phyloP scores from a whole-genome alignment of 192 early-diverging fungal genomes.

The Geranomyces michiganensis region DNA sequence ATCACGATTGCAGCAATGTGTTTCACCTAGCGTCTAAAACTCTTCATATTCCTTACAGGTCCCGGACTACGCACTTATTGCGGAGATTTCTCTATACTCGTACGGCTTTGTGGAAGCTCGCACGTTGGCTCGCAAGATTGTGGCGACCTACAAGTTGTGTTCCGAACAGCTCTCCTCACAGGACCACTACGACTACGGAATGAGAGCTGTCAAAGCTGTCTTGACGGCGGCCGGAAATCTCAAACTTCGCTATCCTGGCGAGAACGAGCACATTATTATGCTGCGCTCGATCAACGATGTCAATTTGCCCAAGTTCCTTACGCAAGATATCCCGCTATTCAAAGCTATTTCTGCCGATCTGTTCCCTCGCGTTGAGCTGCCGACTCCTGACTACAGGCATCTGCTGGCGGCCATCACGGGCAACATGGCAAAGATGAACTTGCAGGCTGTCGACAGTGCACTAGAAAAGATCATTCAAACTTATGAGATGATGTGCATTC shows the following conservation, averaged over 20 bases:
- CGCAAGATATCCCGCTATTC: constrained; percentile 63
- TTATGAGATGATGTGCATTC: constrained; percentile 69
- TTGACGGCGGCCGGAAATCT: constrained; percentile 64
- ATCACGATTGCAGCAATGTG: neutral
- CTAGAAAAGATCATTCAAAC: constrained; percentile 66
- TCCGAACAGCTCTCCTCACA: constrained; percentile 67
- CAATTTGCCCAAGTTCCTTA: constrained; percentile 64
- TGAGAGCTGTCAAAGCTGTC: constrained; percentile 66
- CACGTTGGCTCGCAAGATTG: constrained; percentile 60
- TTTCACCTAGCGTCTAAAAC: neutral
- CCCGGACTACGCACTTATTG: constrained; percentile 64
- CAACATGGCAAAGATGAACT: constrained; percentile 56
- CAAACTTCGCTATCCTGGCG: constrained; percentile 59
- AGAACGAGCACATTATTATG: constrained; percentile 66
- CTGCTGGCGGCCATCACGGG: constrained; percentile 49
- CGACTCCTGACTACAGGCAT: constrained; percentile 60
- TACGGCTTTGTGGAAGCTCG: constrained; percentile 64
- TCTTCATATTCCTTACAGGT: constrained; percentile 34
- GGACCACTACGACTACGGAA: constrained; percentile 69
- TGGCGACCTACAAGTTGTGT: constrained; percentile 65
- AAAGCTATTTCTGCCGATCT: constrained; percentile 63
- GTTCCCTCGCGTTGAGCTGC: constrained; percentile 61
- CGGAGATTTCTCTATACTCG: constrained; percentile 66
- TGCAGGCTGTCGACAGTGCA: constrained; percentile 51
- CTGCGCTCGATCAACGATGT: constrained; percentile 63